These are phyloP conservation scores for Codiaeum variegatum DNA, from an alignment of 441 rosid species.

Conservation along the genomic window DNA sequence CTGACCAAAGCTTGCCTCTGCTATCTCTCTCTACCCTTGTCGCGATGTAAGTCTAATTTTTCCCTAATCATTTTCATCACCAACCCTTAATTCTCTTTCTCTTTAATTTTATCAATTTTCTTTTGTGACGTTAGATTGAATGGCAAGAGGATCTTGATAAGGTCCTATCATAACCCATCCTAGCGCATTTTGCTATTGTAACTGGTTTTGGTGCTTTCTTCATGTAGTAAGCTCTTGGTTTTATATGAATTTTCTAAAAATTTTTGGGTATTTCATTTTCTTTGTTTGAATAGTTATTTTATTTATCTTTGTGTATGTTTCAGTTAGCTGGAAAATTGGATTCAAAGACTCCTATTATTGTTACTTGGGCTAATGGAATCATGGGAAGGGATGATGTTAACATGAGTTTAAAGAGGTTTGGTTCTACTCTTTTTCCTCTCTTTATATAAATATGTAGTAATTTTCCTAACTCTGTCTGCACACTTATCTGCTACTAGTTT, in stretches of 20 bases:
- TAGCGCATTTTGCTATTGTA: conserved; percentile 75
- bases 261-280: not conserved
- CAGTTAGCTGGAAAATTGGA: conserved; percentile 56
- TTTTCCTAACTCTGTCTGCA: too few relatives aligned
- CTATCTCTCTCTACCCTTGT: conserved; percentile 39
- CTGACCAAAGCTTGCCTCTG: conserved; percentile 58
- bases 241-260: conserved; percentile 31
- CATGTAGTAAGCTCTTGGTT: conserved; percentile 26
- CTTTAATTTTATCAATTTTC: not conserved
- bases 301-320: conserved; percentile 4
- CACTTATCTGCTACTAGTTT: not conserved
- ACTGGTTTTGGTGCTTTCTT: conserved; percentile 31
- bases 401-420: conserved; percentile 57
- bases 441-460: not conserved
- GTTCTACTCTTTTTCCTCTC: not conserved
- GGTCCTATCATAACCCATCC: conserved; percentile 67
- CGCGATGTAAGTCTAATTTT: not conserved
- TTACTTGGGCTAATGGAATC: conserved; percentile 47
- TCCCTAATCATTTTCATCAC: not conserved
- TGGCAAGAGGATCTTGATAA: conserved; percentile 54
- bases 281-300: not conserved
- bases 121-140: conserved; percentile 36
- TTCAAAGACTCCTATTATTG: conserved; percentile 50
- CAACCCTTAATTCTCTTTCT: not conserved
- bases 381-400: conserved; percentile 61